These are phyloP conservation scores for Beverwykella pulmonaria DNA, from an alignment of 495 filamentous ascomycete genomes.

Conservation along the genomic window DNA sequence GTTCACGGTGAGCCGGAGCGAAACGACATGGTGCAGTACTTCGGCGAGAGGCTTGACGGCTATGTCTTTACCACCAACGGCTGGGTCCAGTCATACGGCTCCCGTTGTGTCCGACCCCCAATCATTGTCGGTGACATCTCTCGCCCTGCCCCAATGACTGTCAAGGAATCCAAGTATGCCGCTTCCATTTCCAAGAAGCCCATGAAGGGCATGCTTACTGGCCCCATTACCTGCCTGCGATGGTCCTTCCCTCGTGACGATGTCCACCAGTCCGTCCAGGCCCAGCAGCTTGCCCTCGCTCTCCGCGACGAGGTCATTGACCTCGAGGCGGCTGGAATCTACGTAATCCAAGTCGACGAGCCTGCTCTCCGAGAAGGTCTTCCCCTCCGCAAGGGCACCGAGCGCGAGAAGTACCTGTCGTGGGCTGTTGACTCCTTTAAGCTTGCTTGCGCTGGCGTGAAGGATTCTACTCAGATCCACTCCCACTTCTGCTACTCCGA, in stretches of 20 bases:
- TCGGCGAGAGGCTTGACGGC: slow-evolving; percentile 92
- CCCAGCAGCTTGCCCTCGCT: slow-evolving; percentile 96
- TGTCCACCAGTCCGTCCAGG: slow-evolving; percentile 97
- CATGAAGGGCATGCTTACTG: slow-evolving; percentile 99
- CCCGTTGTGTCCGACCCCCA: slow-evolving; percentile 94
- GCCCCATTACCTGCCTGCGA: slow-evolving; percentile 95
- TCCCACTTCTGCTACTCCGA: slow-evolving; percentile 99
- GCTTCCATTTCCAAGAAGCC: slow-evolving; percentile 95
- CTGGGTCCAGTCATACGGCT: slow-evolving; percentile 98
- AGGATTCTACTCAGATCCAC: slow-evolving; percentile 97
- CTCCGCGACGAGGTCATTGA: slow-evolving; percentile 98
- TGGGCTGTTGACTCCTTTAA: slow-evolving; percentile 98
- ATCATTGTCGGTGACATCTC: slow-evolving; percentile 99
- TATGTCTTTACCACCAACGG: slow-evolving; percentile 99
- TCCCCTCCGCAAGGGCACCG: slow-evolving; percentile 84
- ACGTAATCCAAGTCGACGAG: slow-evolving; percentile 99
- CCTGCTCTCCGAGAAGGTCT: slow-evolving; percentile 99
- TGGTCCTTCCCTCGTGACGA: slow-evolving; percentile 99
- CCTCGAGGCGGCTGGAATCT: slow-evolving; percentile 92
- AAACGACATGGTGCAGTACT: slow-evolving; percentile 99
- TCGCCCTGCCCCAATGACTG: slow-evolving; percentile 93
- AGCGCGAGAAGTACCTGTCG: slow-evolving; percentile 90
- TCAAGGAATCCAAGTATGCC: slow-evolving; percentile 99
- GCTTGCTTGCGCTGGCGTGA: slow-evolving; percentile 85
- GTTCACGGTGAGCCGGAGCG: slow-evolving; percentile 99